Conservation (phyloP, 2,329 filamentous ascomycete genomes). For the Phyllosticta citrichinensis region DNA sequence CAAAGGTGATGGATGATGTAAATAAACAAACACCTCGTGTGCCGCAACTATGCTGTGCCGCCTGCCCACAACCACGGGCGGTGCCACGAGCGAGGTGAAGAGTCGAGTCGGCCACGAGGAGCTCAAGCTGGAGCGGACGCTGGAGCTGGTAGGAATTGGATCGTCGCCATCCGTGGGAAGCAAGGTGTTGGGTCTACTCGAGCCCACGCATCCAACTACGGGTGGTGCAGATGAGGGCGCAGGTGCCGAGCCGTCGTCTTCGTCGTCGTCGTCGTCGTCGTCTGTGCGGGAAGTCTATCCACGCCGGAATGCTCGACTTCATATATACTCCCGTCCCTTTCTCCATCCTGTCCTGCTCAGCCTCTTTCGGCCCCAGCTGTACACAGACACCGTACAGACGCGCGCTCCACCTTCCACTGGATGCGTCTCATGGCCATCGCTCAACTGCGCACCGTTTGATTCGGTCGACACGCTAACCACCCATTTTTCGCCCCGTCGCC, state of each 20-base stretch:
- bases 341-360: background rate
- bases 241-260: background rate
- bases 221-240: background rate
- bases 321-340: background rate
- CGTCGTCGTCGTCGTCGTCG: no score
- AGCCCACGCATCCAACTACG: background rate
- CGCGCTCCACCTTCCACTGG: background rate
- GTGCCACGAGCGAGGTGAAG: background rate
- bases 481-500: background rate
- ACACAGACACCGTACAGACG: background rate
- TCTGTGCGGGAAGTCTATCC: background rate
- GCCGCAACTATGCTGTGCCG: background rate
- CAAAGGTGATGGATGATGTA: background rate
- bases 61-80: background rate
- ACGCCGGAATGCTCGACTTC: background rate
- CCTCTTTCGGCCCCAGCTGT: background rate
- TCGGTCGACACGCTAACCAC: background rate
- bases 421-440: background rate
- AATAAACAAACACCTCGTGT: slow-evolving; percentile 6
- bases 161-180: background rate
- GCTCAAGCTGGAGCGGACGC: background rate
- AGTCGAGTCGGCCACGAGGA: background rate
- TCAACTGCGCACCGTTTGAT: background rate
- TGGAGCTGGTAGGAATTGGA: background rate
- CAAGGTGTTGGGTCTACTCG: background rate